Evolutionary conservation across 192 early-diverging fungal species (phyloP).

Genomic region (Phlyctochytrium bullatum): DNA sequence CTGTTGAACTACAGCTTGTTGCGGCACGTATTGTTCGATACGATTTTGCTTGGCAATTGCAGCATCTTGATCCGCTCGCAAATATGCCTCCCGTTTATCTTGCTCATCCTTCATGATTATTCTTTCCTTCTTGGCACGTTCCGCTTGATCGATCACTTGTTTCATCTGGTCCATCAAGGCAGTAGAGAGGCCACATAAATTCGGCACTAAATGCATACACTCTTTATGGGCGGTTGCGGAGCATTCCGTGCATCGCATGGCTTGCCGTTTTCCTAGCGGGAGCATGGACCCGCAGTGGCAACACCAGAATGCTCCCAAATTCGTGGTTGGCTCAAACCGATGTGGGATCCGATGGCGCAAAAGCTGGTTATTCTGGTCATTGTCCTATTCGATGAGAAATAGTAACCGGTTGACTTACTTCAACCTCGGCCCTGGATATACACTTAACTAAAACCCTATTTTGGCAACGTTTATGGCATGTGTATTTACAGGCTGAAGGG

Average conservation of each 20-base stretch:
- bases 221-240: conserved; percentile 72
- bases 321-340: conserved; percentile 84
- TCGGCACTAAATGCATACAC: conserved; percentile 84
- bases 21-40: not conserved
- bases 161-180: conserved; percentile 85
- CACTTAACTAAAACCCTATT: conserved; percentile 85
- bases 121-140: conserved; percentile 50
- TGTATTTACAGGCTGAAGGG: conserved; percentile 79
- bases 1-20: not conserved
- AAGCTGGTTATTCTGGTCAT: conserved; percentile 44
- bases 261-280: conserved; percentile 73
- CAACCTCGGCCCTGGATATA: conserved; percentile 67
- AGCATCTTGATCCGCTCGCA: not conserved
- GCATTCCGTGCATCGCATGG: conserved; percentile 71
- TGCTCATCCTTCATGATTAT: conserved; percentile 54
- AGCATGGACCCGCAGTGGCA: conserved; percentile 98
- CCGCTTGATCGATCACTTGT: conserved; percentile 71
- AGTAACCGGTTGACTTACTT: conserved; percentile 18
- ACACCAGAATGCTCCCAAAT: conserved; percentile 90
- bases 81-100: conserved; percentile 21
- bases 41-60: not conserved
- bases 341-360: conserved; percentile 94
- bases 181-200: conserved; percentile 89
- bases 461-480: conserved; percentile 90
- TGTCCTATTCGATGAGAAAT: conserved; percentile 33